Conservation (phyloP, 257 asterid genomes). For the Schizonepeta tenuifolia region DNA sequence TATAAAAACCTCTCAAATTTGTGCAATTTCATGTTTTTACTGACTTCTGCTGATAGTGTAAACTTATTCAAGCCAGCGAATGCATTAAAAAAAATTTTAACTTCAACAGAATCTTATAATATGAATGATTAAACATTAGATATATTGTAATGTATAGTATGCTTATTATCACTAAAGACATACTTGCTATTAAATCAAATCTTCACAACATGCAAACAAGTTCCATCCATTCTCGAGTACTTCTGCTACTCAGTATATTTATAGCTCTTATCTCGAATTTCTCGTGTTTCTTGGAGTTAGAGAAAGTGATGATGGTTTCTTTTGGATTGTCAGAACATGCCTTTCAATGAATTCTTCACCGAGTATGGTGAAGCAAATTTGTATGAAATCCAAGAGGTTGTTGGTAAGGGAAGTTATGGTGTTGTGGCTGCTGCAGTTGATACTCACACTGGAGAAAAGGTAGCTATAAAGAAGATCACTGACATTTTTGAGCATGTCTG, state of each 20-base stretch:
- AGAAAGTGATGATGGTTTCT: conserved; percentile 28
- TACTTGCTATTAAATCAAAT: background rate
- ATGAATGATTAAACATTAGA: background rate
- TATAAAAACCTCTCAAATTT: conserved; percentile 2
- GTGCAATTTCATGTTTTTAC: background rate
- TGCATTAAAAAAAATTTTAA: background rate
- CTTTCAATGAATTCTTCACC: conserved; percentile 85
- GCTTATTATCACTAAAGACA: background rate
- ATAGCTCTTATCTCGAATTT: background rate
- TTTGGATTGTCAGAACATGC: conserved; percentile 58
- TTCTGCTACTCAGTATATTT: conserved; percentile 3
- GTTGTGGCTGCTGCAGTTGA: conserved; percentile 97
- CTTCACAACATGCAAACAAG: background rate
- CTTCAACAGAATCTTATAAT: background rate
- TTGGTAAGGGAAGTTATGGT: conserved; percentile 98
- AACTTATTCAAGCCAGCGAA: background rate
- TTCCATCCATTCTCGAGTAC: background rate
- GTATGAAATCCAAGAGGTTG: conserved; percentile 90
- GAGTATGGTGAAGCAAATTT: conserved; percentile 94
- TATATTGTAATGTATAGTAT: background rate
- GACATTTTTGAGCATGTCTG: conserved; percentile 91
- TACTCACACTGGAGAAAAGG: conserved; percentile 95
- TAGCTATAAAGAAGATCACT: conserved; percentile 90
- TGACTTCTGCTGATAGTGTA: background rate
- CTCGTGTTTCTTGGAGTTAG: conserved; percentile 6